Base-by-base conservation (phyloP, 306 rosid species). In the Gastrolobium villosum region DNA sequence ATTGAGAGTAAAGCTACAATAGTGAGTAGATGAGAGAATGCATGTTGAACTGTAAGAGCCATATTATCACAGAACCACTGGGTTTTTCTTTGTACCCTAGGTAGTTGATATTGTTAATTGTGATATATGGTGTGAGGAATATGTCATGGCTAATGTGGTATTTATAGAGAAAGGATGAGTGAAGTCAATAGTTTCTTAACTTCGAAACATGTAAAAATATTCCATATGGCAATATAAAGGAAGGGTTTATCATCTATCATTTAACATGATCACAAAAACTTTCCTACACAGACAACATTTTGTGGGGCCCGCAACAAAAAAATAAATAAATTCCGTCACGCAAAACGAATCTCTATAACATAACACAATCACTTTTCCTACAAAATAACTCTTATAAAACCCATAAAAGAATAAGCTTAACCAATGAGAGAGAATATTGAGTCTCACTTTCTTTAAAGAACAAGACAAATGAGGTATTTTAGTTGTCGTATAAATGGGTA, bases 91-190 rank as follows among this genome's bases (percentile, higher is more conserved):
- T 40, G 57, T 83, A 34, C 15, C 30, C 36, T 50, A 26, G 54
- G 63, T 8, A n/a, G 64, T 49, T 46, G 70, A n/a, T 46, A 40
- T 20, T 20, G 72, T 52, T 60, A n/a, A 59, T 0, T 44, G 62
- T 53, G 52, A 54, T 53, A 5, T 69, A 35, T 78, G 53, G 44
- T 70, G 34, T 77, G 79, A 41, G 14, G 71, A 61, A 78, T 36
- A n/a, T 44, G 63, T 54, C 5, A n/a, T 63, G 79, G 32, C 8
- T 7, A 35, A 37, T 10, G 15, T 50, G 83, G 78, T 73, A 85
- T 85, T 77, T 85, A 85, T 85, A 85, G 78, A 77, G 45, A 72
- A 35, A 3, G n/a, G 10, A 14, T 31, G 52, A 6, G 52, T 44
- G 43, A 3, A 43, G 9, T 35, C 70, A 64, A 4, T 28, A 8